Percentiles rank a stretch among this genome's conserved stretches.
Evolutionary conservation across 2,329 filamentous ascomycete genomes (phyloP).

Genomic region (Didymella exigua): DNA sequence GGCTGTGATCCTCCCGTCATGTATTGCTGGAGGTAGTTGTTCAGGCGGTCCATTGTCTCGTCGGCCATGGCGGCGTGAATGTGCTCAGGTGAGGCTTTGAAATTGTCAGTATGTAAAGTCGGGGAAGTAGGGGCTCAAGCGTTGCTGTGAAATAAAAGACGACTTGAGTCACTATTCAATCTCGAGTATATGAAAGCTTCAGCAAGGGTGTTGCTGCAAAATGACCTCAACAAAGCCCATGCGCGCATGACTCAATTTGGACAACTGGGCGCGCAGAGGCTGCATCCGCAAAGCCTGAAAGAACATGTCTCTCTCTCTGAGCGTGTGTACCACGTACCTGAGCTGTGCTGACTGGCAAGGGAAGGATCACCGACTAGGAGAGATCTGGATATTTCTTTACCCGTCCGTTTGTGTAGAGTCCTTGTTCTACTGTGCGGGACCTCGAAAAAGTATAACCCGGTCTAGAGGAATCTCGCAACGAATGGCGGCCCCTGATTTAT

Average conservation of each 20-base stretch:
- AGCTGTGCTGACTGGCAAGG: background rate
- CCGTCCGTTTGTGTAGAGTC: slow-evolving; percentile 4
- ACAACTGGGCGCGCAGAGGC: slow-evolving; percentile 5
- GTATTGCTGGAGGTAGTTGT: slow-evolving; percentile 21
- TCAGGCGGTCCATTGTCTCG: slow-evolving; percentile 19
- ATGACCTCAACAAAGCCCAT: slow-evolving; percentile 25
- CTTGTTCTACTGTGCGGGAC: slow-evolving; percentile 5
- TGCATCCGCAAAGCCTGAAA: background rate
- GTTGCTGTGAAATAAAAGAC: background rate
- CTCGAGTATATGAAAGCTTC: slow-evolving; percentile 24
- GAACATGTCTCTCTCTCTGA: background rate
- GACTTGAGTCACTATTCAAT: slow-evolving; percentile 22
- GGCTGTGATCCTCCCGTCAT: slow-evolving; percentile 10
- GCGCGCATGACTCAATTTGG: slow-evolving; percentile 31
- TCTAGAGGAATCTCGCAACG: background rate
- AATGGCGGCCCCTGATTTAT: slow-evolving; percentile 24
- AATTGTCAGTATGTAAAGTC: background rate
- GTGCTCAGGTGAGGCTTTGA: background rate
- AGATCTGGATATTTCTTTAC: background rate
- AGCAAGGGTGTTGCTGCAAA: slow-evolving; percentile 28
- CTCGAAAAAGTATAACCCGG: background rate
- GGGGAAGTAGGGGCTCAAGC: background rate
- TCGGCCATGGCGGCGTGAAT: slow-evolving; percentile 11
- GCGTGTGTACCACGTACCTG: slow-evolving; percentile 4
- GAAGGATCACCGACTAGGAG: background rate